These are phyloP conservation scores for Brassica nigra DNA, from an alignment of 345 rosid genomes.

Conservation along the genomic window DNA sequence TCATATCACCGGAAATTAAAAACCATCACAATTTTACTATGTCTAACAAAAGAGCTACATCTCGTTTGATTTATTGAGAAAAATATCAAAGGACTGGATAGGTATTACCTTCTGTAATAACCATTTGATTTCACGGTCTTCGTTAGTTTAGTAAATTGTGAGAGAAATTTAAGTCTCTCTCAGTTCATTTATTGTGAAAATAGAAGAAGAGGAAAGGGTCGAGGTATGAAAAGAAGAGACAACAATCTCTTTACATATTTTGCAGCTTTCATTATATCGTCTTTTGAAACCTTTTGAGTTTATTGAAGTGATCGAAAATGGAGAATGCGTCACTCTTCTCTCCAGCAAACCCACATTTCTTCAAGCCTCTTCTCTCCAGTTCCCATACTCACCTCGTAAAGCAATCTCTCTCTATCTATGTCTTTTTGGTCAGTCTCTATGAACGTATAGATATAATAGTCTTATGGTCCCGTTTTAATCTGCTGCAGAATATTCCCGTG, in stretches of 20 bases:
- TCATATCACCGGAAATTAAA: not conserved
- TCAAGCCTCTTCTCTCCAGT: slow-evolving; percentile 20
- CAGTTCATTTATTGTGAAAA: not conserved
- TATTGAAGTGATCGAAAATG: slow-evolving; percentile 2
- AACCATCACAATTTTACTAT: not conserved
- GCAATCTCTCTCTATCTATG: not conserved
- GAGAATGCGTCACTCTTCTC: not conserved
- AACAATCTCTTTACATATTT: not conserved
- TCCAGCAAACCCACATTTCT: slow-evolving; percentile 1
- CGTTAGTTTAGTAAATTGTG: not conserved
- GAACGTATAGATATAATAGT: not conserved
- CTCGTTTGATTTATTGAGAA: not conserved
- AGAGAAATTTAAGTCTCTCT: not conserved
- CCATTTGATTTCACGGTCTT: not conserved
- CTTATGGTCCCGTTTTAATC: not conserved
- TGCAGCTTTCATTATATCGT: not conserved
- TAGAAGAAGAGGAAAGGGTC: not conserved
- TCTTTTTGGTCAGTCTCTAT: not conserved
- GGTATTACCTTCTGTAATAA: not conserved
- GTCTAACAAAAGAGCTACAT: not conserved
- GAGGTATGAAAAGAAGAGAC: not conserved
- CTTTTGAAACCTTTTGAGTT: not conserved
- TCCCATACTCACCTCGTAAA: slow-evolving; percentile 15
- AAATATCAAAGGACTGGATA: not conserved
- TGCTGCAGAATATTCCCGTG: slow-evolving; percentile 13